Evolutionary conservation across 306 rosid species (phyloP).

Genomic region (Styphnolobium japonicum): DNA sequence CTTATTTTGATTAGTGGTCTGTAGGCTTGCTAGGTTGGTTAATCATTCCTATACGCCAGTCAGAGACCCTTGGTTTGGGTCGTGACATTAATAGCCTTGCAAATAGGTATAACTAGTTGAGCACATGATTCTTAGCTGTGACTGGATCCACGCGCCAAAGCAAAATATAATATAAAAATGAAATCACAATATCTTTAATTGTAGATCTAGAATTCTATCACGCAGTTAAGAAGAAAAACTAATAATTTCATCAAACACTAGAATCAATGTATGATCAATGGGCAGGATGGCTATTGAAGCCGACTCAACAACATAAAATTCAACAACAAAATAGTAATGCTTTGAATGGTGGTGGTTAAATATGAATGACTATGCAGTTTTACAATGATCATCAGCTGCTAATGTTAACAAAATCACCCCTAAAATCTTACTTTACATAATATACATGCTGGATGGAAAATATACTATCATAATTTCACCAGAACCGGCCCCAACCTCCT

Average conservation of each 20-base stretch:
- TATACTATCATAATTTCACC: neutral
- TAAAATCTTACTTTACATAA: constrained; percentile 2
- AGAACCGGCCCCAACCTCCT: neutral
- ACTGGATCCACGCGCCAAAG: too few relatives aligned
- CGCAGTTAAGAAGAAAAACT: neutral
- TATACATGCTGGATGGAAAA: constrained; percentile 25
- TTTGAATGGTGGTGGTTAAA: constrained; percentile 12
- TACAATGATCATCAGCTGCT: neutral
- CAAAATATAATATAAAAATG: too few relatives aligned
- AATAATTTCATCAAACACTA: neutral
- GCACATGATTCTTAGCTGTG: too few relatives aligned
- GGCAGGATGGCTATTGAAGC: neutral
- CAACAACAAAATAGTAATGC: neutral
- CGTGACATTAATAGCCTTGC: too few relatives aligned
- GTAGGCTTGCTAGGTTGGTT: too few relatives aligned
- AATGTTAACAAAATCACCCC: neutral
- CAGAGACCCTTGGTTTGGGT: too few relatives aligned
- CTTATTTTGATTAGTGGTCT: too few relatives aligned
- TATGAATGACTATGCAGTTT: neutral
- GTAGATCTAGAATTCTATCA: neutral
- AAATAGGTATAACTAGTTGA: too few relatives aligned
- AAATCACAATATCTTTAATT: too few relatives aligned
- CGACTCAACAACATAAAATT: neutral
- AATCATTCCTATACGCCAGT: too few relatives aligned
- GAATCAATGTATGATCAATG: neutral